Conservation (phyloP, 192 early-diverging fungal genomes). For the Coemansia sp. region DNA sequence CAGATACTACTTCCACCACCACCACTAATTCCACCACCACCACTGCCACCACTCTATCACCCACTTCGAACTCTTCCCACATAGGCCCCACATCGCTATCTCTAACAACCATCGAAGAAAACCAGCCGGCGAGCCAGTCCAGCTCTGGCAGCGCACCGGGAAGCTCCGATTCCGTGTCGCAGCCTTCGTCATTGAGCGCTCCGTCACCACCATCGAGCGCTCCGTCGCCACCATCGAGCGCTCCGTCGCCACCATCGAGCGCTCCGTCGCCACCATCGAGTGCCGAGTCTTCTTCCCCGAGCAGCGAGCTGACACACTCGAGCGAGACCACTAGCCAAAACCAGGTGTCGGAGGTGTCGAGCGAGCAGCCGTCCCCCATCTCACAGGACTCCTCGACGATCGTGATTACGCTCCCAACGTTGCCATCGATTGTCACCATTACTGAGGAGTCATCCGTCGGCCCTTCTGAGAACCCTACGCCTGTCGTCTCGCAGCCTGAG, state of each 20-base stretch:
- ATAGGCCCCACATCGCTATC: not conserved
- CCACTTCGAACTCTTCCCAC: conserved; percentile 2
- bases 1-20: conserved; percentile 1
- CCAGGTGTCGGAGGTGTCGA: not conserved
- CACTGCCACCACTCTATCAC: conserved; percentile 4
- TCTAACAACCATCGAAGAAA: not conserved
- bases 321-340: not conserved
- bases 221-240: not conserved
- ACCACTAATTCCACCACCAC: not conserved
- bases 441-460: not conserved
- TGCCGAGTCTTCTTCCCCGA: not conserved
- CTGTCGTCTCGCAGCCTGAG: not conserved
- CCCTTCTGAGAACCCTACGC: not conserved
- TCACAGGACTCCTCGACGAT: not conserved
- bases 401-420: not conserved
- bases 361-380: not conserved
- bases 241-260: not conserved
- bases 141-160: not conserved
- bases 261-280: not conserved
- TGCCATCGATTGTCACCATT: not conserved
- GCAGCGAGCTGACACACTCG: not conserved
- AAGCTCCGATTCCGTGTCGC: not conserved
- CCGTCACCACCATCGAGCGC: not conserved
- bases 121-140: not conserved
- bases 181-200: not conserved